Evolutionary conservation across 495 filamentous ascomycete species (phyloP).

Genomic region (Xylaria venustula): DNA sequence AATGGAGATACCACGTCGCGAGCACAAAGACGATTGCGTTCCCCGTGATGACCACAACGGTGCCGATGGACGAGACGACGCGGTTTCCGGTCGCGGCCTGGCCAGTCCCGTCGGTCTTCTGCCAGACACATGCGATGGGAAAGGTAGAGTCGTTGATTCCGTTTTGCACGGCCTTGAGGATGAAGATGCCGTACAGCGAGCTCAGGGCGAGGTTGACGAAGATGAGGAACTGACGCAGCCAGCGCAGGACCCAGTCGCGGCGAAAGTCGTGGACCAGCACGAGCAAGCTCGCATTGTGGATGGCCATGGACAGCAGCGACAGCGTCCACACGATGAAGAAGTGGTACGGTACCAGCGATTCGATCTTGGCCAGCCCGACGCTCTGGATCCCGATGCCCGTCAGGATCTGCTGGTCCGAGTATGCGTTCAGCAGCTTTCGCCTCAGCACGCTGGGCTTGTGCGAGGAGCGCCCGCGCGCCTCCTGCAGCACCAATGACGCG

Average conservation of each 20-base stretch:
- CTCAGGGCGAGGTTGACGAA: slow-evolving; percentile 55
- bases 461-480: slow-evolving; percentile 29
- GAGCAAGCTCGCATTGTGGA: slow-evolving; percentile 55
- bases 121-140: slow-evolving; percentile 56
- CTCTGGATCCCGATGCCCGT: slow-evolving; percentile 57
- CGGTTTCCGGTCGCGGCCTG: slow-evolving; percentile 24
- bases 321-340: slow-evolving; percentile 65
- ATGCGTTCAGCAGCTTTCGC: slow-evolving; percentile 56
- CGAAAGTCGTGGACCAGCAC: slow-evolving; percentile 59
- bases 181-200: slow-evolving; percentile 47
- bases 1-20: slow-evolving; percentile 57
- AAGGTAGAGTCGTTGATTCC: slow-evolving; percentile 45
- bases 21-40: slow-evolving; percentile 50
- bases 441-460: slow-evolving; percentile 41
- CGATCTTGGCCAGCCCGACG: slow-evolving; percentile 50
- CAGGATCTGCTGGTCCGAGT: slow-evolving; percentile 61
- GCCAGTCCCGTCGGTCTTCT: slow-evolving; percentile 14
- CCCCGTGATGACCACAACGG: slow-evolving; percentile 51
- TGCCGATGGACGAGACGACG: slow-evolving; percentile 46
- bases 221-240: slow-evolving; percentile 60
- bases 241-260: slow-evolving; percentile 59
- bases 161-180: slow-evolving; percentile 45
- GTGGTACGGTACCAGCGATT: slow-evolving; percentile 56
- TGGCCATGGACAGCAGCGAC: slow-evolving; percentile 55
- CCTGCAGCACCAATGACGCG: slow-evolving; percentile 48